Evolutionary conservation across 352 stramenopile genomes (phyloP).

Genomic region (Phytopythium vexans): DNA sequence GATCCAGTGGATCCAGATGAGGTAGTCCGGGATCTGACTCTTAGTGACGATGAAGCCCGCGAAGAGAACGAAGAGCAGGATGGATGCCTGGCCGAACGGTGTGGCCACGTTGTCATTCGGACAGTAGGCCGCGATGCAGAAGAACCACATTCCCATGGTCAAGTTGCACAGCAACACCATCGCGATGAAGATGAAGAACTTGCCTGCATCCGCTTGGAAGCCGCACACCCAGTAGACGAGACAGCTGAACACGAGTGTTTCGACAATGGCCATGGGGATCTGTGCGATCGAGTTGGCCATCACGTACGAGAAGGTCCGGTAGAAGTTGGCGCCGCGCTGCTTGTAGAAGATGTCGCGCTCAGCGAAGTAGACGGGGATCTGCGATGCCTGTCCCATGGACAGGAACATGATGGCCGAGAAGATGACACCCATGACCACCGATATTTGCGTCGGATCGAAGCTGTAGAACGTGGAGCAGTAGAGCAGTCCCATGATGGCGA

Average conservation of each 20-base stretch:
- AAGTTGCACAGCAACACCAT: constrained; percentile 42
- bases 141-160: constrained; percentile 43
- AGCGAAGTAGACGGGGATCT: constrained; percentile 73
- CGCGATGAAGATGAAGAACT: constrained; percentile 42
- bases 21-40: constrained; percentile 34
- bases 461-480: constrained; percentile 42
- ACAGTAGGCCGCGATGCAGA: constrained; percentile 28
- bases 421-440: constrained; percentile 62
- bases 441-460: constrained; percentile 28
- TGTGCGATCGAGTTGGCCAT: constrained; percentile 57
- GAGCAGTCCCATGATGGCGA: constrained; percentile 35
- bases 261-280: constrained; percentile 51
- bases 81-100: constrained; percentile 29
- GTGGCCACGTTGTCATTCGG: constrained; percentile 25
- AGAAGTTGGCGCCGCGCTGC: constrained; percentile 78
- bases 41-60: constrained; percentile 47
- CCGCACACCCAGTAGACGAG: constrained; percentile 85
- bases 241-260: constrained; percentile 73
- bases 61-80: constrained; percentile 45
- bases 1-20: constrained; percentile 57
- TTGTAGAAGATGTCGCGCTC: constrained; percentile 75
- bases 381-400: constrained; percentile 53
- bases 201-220: constrained; percentile 18
- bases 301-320: constrained; percentile 53
- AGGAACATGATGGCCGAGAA: constrained; percentile 34